phyloP scores from a whole-genome alignment of 2,329 filamentous ascomycete genomes.

The Venturia asperata region DNA sequence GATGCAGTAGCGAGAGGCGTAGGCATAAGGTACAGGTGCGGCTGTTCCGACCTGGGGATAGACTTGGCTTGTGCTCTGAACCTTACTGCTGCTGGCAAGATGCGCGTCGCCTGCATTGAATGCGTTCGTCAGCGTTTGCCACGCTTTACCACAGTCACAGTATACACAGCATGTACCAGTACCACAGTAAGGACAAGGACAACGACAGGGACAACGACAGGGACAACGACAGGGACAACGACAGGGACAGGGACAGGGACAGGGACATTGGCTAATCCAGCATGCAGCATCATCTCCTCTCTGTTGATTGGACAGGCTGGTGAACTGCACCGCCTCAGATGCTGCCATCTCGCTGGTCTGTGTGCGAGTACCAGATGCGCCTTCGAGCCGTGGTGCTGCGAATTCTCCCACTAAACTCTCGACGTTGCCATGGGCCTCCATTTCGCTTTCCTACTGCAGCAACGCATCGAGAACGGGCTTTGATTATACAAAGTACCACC shows the following conservation, averaged over 20 bases:
- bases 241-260: not conserved
- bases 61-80: too few species aligned
- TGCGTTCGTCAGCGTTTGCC: not conserved
- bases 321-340: not conserved
- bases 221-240: too few species aligned
- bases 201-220: too few species aligned
- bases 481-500: too few species aligned
- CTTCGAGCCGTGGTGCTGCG: not conserved
- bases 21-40: too few species aligned
- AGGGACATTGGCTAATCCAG: not conserved
- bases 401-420: not conserved
- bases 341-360: not conserved
- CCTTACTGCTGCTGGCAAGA: not conserved
- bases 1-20: not conserved
- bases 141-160: too few species aligned
- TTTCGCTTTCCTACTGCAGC: too few species aligned
- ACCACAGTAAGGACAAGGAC: too few species aligned
- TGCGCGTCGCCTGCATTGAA: not conserved
- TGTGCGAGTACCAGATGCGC: not conserved
- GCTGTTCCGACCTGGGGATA: too few species aligned
- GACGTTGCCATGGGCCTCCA: not conserved
- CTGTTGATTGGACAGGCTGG: not conserved
- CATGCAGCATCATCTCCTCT: not conserved
- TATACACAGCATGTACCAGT: too few species aligned
- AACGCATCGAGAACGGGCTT: too few species aligned